Evolutionary conservation across 2,329 filamentous ascomycete species (phyloP).

Genomic region (Gremmenia infestans): DNA sequence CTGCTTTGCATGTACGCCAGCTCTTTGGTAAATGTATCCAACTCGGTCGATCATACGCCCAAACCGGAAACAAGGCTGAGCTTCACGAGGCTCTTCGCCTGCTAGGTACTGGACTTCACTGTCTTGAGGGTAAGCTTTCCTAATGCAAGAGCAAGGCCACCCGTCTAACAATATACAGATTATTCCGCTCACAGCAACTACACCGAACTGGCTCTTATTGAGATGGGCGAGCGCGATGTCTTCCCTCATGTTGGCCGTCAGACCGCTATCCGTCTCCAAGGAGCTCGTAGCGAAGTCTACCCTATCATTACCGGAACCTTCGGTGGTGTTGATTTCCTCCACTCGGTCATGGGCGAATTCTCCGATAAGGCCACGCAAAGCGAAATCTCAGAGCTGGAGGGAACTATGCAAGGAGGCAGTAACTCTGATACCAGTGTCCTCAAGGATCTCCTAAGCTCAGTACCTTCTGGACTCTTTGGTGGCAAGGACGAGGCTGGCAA

Average conservation of each 20-base stretch:
- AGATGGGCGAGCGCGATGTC: conserved; percentile 72
- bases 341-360: conserved; percentile 75
- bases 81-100: conserved; percentile 82
- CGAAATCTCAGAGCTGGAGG: conserved; percentile 83
- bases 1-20: conserved; percentile 68
- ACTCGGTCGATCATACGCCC: conserved; percentile 69
- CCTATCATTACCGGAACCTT: conserved; percentile 89
- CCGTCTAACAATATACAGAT: conserved; percentile 41
- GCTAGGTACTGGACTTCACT: conserved; percentile 84
- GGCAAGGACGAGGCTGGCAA: conserved; percentile 68
- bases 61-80: conserved; percentile 65
- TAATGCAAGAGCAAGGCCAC: too few species aligned
- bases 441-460: conserved; percentile 73
- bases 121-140: conserved; percentile 54
- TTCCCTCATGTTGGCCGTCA: conserved; percentile 82
- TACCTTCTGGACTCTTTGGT: conserved; percentile 76
- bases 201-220: conserved; percentile 79
- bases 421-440: conserved; percentile 68
- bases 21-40: conserved; percentile 72
- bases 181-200: conserved; percentile 95
- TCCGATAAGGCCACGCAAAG: conserved; percentile 88
- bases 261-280: conserved; percentile 66
- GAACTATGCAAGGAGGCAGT: conserved; percentile 64
- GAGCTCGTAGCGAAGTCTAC: conserved; percentile 63
- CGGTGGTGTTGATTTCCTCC: conserved; percentile 89